These are phyloP conservation scores for Solanum chiquidenum DNA, from an alignment of 257 asterid genomes.

Conservation along the genomic window DNA sequence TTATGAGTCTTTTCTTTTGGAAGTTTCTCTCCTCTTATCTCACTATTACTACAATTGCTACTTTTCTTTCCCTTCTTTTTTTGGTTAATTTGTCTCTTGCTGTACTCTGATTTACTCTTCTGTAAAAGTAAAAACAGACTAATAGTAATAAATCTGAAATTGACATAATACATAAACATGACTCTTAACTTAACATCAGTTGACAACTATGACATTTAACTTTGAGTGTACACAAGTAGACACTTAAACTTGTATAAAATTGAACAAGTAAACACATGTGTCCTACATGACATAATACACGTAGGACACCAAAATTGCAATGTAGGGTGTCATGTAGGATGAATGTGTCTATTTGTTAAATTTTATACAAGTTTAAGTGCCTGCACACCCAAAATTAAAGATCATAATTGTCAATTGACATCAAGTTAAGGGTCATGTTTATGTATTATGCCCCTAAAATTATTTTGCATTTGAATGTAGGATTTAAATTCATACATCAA, in stretches of 20 bases:
- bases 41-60: not conserved
- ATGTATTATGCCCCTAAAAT: too few species aligned
- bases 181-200: accelerated
- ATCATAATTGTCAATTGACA: accelerated
- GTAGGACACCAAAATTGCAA: not conserved
- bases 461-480: not conserved
- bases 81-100: not conserved
- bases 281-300: not conserved
- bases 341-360: too few species aligned
- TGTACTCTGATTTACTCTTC: not conserved
- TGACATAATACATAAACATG: not conserved
- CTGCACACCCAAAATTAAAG: not conserved
- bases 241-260: too few species aligned
- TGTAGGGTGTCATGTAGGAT: too few species aligned
- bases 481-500: not conserved
- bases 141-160: not conserved
- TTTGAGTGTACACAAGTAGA: not conserved
- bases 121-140: not conserved
- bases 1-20: conserved; percentile 22
- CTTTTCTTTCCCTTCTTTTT: not conserved
- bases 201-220: accelerated
- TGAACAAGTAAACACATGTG: not conserved
- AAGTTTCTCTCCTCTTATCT: conserved; percentile 10
- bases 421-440: not conserved
- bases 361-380: not conserved